Evolutionary conservation across 805 yeast species (phyloP).

Genomic region (Zygoascus tannicola): DNA sequence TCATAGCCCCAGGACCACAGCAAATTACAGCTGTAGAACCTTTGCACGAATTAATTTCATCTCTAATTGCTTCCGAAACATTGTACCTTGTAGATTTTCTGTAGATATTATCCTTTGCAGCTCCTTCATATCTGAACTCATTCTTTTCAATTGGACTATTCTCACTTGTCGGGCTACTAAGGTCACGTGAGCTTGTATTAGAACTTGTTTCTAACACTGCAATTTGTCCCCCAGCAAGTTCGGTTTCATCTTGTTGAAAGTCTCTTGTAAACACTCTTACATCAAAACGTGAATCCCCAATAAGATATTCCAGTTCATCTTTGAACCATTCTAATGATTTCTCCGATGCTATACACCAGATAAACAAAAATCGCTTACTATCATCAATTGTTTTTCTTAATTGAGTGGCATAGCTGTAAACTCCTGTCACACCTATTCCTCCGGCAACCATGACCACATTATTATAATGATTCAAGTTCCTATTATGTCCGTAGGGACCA

Average conservation of each 20-base stretch:
- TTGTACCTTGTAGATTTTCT: not conserved
- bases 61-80: not conserved
- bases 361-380: slow-evolving; percentile 29
- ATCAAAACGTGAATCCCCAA: slow-evolving; percentile 7
- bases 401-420: slow-evolving; percentile 35
- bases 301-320: slow-evolving; percentile 33
- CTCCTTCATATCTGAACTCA: too few relatives aligned
- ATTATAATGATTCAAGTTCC: slow-evolving; percentile 33
- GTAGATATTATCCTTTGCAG: not conserved
- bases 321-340: slow-evolving; percentile 42
- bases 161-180: too few relatives aligned
- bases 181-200: too few relatives aligned
- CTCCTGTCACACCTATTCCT: slow-evolving; percentile 54
- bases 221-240: too few relatives aligned
- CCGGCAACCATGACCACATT: slow-evolving; percentile 41
- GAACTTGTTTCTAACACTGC: too few relatives aligned
- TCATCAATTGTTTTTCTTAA: slow-evolving; percentile 2
- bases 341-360: slow-evolving; percentile 56
- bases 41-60: slow-evolving; percentile 23
- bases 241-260: too few relatives aligned
- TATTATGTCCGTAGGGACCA: slow-evolving; percentile 51
- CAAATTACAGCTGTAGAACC: slow-evolving; percentile 4
- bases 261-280: slow-evolving; percentile 1
- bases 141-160: too few relatives aligned
- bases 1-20: slow-evolving; percentile 57